Percentiles rank a stretch among this genome's conserved stretches.
Evolutionary conservation across 768 basidiomycete genomes (phyloP).

Genomic region (Macrolepiota albuminosa): DNA sequence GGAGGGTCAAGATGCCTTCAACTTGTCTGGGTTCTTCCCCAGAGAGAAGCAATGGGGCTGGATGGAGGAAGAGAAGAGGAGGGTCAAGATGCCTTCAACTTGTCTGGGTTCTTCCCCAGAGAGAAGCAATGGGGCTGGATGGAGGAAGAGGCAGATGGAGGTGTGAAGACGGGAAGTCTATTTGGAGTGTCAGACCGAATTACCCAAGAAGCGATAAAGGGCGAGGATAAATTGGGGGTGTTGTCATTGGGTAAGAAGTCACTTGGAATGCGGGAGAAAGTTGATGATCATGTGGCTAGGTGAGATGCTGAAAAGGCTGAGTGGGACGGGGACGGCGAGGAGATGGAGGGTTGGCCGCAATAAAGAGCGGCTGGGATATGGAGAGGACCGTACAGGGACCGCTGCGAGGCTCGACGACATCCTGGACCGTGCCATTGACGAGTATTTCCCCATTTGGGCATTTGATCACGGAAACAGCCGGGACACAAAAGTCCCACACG

Average conservation of each 20-base stretch:
- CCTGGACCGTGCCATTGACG: constrained; percentile 4
- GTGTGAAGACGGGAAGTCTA: constrained; percentile 9
- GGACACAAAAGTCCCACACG: constrained; percentile 27
- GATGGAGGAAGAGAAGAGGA: constrained; percentile 24
- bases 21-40: constrained; percentile 45
- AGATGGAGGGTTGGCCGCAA: constrained; percentile 28
- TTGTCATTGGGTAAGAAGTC: constrained; percentile 37
- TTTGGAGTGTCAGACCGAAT: constrained; percentile 23
- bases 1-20: constrained; percentile 40
- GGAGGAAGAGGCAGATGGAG: constrained; percentile 16
- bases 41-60: constrained; percentile 37
- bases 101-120: constrained; percentile 45
- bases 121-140: constrained; percentile 41
- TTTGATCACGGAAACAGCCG: constrained; percentile 15
- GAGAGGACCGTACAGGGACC: constrained; percentile 8
- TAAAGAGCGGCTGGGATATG: constrained; percentile 25
- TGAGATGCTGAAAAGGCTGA: background rate
- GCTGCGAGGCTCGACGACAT: constrained; percentile 1
- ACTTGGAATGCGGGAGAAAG: constrained; percentile 5
- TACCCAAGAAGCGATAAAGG: constrained; percentile 28
- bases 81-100: constrained; percentile 42
- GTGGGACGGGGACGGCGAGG: constrained; percentile 22
- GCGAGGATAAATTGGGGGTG: constrained; percentile 48
- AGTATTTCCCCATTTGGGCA: constrained; percentile 17
- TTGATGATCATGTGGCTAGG: constrained; percentile 21